phyloP scores from a whole-genome alignment of 768 basidiomycete species.

The Suillus occidentalis region DNA sequence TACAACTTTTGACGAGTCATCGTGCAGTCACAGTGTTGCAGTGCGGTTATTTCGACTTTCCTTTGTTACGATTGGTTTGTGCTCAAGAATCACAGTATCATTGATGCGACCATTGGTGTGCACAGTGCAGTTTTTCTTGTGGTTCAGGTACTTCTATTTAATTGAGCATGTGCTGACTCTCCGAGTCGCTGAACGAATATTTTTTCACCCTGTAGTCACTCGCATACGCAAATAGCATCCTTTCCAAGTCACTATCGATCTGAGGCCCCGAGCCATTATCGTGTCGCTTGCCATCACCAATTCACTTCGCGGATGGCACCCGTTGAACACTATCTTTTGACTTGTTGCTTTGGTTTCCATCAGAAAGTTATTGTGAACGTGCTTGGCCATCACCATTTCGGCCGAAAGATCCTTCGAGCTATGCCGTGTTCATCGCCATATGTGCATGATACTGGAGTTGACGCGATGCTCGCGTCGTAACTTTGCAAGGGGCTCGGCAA shows the following conservation, averaged over 20 bases:
- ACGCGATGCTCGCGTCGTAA: background rate
- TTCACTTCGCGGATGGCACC: background rate
- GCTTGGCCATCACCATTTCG: background rate
- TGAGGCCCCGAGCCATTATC: background rate
- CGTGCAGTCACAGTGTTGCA: no score
- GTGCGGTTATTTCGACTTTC: no score
- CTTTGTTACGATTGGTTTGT: background rate
- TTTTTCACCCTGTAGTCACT: background rate
- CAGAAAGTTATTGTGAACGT: background rate
- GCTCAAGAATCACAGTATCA: background rate
- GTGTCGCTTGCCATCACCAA: background rate
- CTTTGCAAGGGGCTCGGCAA: background rate
- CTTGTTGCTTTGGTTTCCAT: conserved; percentile 1
- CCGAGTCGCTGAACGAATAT: background rate
- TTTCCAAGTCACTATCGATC: background rate
- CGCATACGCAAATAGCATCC: background rate
- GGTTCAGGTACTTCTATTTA: background rate
- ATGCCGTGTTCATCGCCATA: background rate
- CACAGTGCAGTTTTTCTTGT: background rate
- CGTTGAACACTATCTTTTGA: background rate
- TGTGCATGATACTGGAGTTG: background rate
- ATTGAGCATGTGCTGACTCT: background rate
- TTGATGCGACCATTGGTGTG: background rate
- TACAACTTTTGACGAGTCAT: no score
- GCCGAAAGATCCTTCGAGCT: background rate